Conservation (phyloP, 2,329 filamentous ascomycete genomes). For the Venturiaceae sp. region DNA sequence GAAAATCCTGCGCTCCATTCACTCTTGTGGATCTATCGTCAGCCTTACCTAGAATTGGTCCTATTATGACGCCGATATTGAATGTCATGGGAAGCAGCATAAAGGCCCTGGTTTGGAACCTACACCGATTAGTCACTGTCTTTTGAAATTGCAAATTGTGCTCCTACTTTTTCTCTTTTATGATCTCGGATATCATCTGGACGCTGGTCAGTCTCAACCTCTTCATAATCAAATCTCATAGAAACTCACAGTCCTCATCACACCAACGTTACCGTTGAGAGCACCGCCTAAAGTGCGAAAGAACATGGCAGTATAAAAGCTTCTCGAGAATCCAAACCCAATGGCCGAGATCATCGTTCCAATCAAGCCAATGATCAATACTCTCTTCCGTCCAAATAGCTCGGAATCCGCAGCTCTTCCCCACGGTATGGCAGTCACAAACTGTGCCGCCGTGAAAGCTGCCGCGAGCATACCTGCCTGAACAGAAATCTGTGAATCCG, state of each 20-base stretch:
- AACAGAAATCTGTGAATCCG: conserved; percentile 56
- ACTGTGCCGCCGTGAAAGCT: conserved; percentile 73
- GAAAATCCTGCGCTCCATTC: too few relatives aligned
- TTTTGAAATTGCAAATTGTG: not conserved
- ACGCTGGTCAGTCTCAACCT: not conserved
- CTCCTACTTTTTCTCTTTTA: conserved; percentile 57
- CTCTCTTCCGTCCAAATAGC: conserved; percentile 58
- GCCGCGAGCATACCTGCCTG: conserved; percentile 72
- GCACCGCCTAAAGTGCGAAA: conserved; percentile 59
- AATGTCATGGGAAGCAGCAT: conserved; percentile 58
- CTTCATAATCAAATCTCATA: not conserved
- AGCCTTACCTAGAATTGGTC: conserved; percentile 25
- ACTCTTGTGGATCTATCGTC: too few relatives aligned
- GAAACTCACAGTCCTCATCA: conserved; percentile 52
- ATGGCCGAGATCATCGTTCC: conserved; percentile 58
- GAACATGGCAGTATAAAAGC: conserved; percentile 51
- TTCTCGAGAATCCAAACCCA: conserved; percentile 59
- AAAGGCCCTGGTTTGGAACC: conserved; percentile 42
- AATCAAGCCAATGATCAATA: conserved; percentile 65
- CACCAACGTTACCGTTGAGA: conserved; percentile 63
- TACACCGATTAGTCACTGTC: not conserved
- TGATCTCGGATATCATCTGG: conserved; percentile 59
- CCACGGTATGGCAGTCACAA: conserved; percentile 75
- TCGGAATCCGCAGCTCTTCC: conserved; percentile 59
- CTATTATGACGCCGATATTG: conserved; percentile 45